These are phyloP conservation scores for Scutellaria galericulata DNA, from an alignment of 257 asterid species.

Conservation along the genomic window DNA sequence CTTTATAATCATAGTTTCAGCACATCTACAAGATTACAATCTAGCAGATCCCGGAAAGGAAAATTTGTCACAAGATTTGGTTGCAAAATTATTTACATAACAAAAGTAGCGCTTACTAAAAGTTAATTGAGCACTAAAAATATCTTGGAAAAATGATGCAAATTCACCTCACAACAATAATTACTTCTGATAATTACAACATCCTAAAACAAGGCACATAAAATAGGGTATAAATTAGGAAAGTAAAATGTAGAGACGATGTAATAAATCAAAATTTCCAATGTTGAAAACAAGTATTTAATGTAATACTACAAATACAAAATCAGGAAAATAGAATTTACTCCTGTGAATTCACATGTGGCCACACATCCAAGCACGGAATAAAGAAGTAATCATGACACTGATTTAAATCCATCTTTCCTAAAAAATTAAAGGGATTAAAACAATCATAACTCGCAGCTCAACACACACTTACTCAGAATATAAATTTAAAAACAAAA, in stretches of 20 bases:
- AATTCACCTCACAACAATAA: background rate
- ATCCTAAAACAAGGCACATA: conserved; percentile 7
- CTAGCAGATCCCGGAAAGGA: conserved; percentile 16
- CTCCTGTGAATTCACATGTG: conserved; percentile 17
- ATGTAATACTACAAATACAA: background rate
- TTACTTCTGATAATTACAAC: background rate
- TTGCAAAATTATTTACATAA: background rate
- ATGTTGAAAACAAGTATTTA: background rate
- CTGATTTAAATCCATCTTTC: conserved; percentile 4
- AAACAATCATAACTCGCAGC: conserved; percentile 1
- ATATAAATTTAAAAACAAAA: conserved; percentile 17
- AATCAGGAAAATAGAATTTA: background rate
- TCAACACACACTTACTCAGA: conserved; percentile 15
- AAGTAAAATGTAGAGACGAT: background rate
- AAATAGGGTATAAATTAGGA: conserved; percentile 11
- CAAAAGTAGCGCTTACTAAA: conserved; percentile 5
- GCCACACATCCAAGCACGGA: conserved; percentile 20
- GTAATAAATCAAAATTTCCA: background rate
- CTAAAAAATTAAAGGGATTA: conserved; percentile 1
- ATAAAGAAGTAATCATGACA: background rate
- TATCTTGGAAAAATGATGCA: conserved; percentile 7
- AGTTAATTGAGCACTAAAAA: background rate
- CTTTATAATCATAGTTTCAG: conserved; percentile 3
- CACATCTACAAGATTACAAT: conserved; percentile 26
- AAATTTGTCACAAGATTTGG: background rate